phyloP scores from a whole-genome alignment of 129 eudicot species.

The Flaveria linearis region DNA sequence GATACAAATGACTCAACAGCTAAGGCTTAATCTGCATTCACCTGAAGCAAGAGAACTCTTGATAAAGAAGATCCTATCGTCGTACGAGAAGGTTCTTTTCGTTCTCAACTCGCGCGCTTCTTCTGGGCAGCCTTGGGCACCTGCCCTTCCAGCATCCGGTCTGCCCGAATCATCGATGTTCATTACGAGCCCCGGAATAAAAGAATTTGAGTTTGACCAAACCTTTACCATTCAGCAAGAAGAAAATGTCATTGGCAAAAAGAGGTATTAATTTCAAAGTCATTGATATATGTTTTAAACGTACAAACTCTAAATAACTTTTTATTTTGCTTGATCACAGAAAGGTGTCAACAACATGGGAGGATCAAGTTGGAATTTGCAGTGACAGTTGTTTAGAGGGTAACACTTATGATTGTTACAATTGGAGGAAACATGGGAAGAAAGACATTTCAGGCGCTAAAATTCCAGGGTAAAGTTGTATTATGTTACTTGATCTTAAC shows the following conservation, averaged over 20 bases:
- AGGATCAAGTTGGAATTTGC: constrained; percentile 52
- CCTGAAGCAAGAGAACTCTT: constrained; percentile 44
- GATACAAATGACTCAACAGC: constrained; percentile 61
- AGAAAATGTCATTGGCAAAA: constrained; percentile 39
- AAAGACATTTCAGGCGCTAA: constrained; percentile 70
- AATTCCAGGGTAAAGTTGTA: constrained; percentile 55
- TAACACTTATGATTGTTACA: constrained; percentile 59
- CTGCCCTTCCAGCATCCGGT: constrained; percentile 5
- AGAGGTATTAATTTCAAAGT: constrained; percentile 46
- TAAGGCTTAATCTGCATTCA: constrained; percentile 47
- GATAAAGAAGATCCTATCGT: constrained; percentile 53
- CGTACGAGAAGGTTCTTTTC: constrained; percentile 60
- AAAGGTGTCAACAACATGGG: constrained; percentile 60
- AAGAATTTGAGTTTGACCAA: constrained; percentile 31
- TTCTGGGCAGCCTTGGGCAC: constrained; percentile 32
- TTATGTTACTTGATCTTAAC: not conserved
- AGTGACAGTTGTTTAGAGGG: constrained; percentile 56
- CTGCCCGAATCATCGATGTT: constrained; percentile 50
- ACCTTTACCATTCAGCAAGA: constrained; percentile 25
- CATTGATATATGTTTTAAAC: not conserved
- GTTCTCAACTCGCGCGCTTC: constrained; percentile 52
- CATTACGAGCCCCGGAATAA: constrained; percentile 45
- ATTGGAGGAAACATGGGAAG: constrained; percentile 92
- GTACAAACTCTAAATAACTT: not conserved
- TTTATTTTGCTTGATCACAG: constrained; percentile 38